phyloP scores from a whole-genome alignment of 176 grass and related monocot species.

The Tillandsia fasciculata region DNA sequence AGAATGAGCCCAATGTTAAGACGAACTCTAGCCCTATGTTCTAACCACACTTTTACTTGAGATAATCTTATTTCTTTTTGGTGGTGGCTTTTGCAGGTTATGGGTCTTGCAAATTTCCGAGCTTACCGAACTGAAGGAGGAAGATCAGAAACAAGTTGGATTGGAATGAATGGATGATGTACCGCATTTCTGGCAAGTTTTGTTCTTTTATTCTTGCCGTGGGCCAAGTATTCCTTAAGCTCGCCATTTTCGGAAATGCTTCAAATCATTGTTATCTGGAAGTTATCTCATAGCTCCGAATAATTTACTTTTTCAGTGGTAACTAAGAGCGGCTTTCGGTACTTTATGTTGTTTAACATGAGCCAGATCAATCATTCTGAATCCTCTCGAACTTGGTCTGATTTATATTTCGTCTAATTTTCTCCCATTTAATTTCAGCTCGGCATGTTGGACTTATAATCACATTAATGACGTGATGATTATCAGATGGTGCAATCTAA shows the following conservation, averaged over 20 bases:
- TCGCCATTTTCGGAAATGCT: slow-evolving; percentile 1
- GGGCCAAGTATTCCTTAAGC: background rate
- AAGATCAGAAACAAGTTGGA: background rate
- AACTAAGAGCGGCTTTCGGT: background rate
- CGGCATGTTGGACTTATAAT: too few species aligned
- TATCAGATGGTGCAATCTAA: too few species aligned
- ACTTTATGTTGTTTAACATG: too few species aligned
- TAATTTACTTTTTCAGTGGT: background rate
- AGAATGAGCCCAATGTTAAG: too few species aligned
- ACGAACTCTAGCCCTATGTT: too few species aligned
- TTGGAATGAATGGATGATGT: background rate
- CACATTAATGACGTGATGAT: too few species aligned
- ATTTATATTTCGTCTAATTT: too few species aligned
- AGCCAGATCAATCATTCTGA: too few species aligned
- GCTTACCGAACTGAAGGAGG: slow-evolving; percentile 2
- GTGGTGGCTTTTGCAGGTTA: slow-evolving; percentile 9
- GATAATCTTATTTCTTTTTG: background rate
- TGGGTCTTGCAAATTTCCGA: slow-evolving; percentile 17
- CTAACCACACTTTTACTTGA: background rate
- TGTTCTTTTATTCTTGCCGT: background rate
- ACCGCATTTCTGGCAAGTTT: background rate
- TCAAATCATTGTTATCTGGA: background rate
- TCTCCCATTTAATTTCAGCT: too few species aligned
- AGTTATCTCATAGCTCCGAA: background rate
- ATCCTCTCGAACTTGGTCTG: too few species aligned